A percentile compares a stretch with the other conserved stretches of the same genome.
These are phyloP conservation scores for Bipolaris oryzae DNA, from an alignment of 2,329 filamentous ascomycete genomes.

Conservation along the genomic window DNA sequence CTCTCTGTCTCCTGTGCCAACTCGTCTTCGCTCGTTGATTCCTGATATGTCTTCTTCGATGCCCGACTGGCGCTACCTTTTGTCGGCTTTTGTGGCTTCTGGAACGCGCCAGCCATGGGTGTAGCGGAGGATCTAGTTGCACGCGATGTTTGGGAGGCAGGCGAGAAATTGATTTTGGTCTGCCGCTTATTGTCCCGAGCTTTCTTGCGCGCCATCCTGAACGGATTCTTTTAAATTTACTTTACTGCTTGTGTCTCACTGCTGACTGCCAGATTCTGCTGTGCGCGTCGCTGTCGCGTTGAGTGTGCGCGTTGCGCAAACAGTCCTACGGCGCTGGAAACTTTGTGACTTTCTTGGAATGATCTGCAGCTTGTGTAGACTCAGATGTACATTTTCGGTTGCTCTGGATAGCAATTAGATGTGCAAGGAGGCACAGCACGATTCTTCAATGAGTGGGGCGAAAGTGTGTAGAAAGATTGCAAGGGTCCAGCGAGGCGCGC, in stretches of 20 bases:
- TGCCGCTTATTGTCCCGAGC: slow-evolving; percentile 44
- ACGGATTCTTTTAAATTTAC: background rate
- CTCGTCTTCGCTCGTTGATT: slow-evolving; percentile 32
- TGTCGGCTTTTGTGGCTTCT: slow-evolving; percentile 20
- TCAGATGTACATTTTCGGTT: background rate
- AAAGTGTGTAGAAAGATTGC: slow-evolving; percentile 5
- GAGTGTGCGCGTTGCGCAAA: slow-evolving; percentile 6
- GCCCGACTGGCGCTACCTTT: slow-evolving; percentile 22
- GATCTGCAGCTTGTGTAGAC: background rate
- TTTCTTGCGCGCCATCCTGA: slow-evolving; percentile 35
- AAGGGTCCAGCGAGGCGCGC: slow-evolving; percentile 14
- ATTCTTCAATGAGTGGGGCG: slow-evolving; percentile 6
- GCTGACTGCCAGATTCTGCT: slow-evolving; percentile 1
- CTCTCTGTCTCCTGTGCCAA: slow-evolving; percentile 22
- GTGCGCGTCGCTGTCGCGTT: slow-evolving; percentile 11
- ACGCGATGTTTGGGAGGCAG: slow-evolving; percentile 50
- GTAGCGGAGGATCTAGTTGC: slow-evolving; percentile 20
- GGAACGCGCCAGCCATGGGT: slow-evolving; percentile 13
- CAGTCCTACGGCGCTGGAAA: background rate
- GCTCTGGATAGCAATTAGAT: background rate
- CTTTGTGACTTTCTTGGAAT: background rate
- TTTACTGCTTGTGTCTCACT: slow-evolving; percentile 6
- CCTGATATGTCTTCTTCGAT: slow-evolving; percentile 20
- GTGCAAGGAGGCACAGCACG: background rate
- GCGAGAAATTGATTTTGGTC: slow-evolving; percentile 52